Evolutionary conservation across 129 eudicot genomes (phyloP).

Genomic region (Sambucus nigra): DNA sequence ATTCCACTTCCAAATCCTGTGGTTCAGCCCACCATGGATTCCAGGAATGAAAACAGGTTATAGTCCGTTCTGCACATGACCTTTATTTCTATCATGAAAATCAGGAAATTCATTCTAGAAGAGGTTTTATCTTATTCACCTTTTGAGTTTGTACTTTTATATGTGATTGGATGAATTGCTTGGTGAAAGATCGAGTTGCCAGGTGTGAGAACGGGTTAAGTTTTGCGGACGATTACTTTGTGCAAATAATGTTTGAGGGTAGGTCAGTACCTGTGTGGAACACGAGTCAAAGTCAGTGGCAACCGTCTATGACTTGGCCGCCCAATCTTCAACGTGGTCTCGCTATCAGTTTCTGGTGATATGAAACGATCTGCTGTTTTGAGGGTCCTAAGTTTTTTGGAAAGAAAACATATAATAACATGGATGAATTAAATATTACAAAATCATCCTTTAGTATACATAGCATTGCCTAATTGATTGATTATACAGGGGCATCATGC

Average conservation of each 20-base stretch:
- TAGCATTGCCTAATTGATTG: too few relatives aligned
- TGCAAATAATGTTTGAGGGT: not conserved
- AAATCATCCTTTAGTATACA: too few relatives aligned
- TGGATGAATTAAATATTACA: too few relatives aligned
- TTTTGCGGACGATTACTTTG: not conserved
- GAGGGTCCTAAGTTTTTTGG: too few relatives aligned
- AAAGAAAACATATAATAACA: too few relatives aligned
- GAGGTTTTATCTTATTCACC: not conserved
- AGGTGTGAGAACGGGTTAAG: not conserved
- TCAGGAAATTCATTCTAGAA: not conserved
- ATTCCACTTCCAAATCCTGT: constrained; percentile 49
- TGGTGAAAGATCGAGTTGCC: not conserved
- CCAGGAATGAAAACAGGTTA: constrained; percentile 62
- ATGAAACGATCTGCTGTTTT: too few relatives aligned
- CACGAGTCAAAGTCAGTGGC: too few relatives aligned
- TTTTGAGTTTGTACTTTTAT: not conserved
- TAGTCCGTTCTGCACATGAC: not conserved
- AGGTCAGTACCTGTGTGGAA: not conserved
- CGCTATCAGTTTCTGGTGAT: too few relatives aligned
- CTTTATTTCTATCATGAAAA: not conserved
- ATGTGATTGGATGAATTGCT: constrained; percentile 3
- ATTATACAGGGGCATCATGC: too few relatives aligned
- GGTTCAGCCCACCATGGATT: constrained; percentile 26
- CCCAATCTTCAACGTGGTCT: too few relatives aligned
- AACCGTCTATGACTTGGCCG: too few relatives aligned